Conservation (phyloP, 1,284 basidiomycete genomes). For the Limonomyces culmigenus region DNA sequence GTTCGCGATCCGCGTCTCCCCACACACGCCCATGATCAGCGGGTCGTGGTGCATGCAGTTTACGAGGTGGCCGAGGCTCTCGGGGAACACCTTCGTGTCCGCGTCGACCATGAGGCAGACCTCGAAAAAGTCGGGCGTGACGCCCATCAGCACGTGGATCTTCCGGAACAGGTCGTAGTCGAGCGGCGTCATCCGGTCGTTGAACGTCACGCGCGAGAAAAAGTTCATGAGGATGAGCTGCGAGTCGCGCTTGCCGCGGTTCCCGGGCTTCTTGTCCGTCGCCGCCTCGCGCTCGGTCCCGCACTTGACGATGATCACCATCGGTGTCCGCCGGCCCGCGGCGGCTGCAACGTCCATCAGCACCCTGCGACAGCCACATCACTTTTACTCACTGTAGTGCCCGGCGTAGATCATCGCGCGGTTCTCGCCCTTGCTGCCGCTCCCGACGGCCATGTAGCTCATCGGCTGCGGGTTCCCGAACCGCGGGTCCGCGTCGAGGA, state of each 20-base stretch:
- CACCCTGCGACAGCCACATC: slow-evolving; percentile 1
- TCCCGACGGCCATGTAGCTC: slow-evolving; percentile 85
- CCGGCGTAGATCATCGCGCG: slow-evolving; percentile 98
- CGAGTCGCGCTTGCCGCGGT: slow-evolving; percentile 96
- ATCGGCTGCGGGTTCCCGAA: slow-evolving; percentile 96
- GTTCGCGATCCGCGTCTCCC: slow-evolving; percentile 97
- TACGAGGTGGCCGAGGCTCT: slow-evolving; percentile 75
- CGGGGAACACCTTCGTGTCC: slow-evolving; percentile 85
- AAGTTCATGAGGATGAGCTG: slow-evolving; percentile 99
- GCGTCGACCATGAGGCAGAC: slow-evolving; percentile 98
- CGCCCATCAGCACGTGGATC: slow-evolving; percentile 90
- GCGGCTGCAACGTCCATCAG: slow-evolving; percentile 27
- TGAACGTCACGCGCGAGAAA: slow-evolving; percentile 96
- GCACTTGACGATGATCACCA: slow-evolving; percentile 95
- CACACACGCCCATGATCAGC: slow-evolving; percentile 98
- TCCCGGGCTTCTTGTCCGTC: slow-evolving; percentile 86
- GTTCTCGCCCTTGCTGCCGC: slow-evolving; percentile 82
- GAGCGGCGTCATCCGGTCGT: slow-evolving; percentile 94
- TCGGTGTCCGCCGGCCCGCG: slow-evolving; percentile 82
- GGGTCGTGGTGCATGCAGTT: slow-evolving; percentile 98
- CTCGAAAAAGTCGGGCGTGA: slow-evolving; percentile 99
- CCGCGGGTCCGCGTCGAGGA: slow-evolving; percentile 86
- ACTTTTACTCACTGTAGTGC: slow-evolving; percentile 73
- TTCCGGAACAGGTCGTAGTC: slow-evolving; percentile 98
- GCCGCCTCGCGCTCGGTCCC: slow-evolving; percentile 75